These are phyloP conservation scores for Lactarius hengduanensis DNA, from an alignment of 768 basidiomycete species.

Conservation along the genomic window DNA sequence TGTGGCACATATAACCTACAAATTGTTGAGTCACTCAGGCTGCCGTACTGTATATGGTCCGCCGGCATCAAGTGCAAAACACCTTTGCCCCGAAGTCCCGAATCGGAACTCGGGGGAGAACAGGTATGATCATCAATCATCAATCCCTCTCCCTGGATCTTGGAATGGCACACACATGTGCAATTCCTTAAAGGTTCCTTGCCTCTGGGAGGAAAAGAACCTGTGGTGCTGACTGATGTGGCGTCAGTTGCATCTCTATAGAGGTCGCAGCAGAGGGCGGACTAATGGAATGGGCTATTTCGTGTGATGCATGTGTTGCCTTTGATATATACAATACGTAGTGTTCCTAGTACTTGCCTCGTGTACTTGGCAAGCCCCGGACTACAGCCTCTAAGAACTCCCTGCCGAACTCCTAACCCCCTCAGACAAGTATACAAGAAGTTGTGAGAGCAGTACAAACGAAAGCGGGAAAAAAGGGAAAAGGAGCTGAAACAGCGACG, in stretches of 20 bases:
- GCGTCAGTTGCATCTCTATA: not conserved
- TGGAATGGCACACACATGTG: not conserved
- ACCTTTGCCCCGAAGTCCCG: not conserved
- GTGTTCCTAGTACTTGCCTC: not conserved
- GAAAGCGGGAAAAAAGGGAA: not conserved
- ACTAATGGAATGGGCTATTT: not conserved
- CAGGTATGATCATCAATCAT: not conserved
- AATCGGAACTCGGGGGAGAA: not conserved
- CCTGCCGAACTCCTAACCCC: not conserved
- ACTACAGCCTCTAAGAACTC: not conserved
- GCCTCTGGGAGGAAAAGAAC: not conserved
- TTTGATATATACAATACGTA: not conserved
- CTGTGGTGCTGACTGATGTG: not conserved
- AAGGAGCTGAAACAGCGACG: not conserved
- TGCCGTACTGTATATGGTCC: too few species aligned
- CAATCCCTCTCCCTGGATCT: not conserved
- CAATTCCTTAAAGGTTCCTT: not conserved
- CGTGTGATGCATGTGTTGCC: not conserved
- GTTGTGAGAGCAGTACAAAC: not conserved
- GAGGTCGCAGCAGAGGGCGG: not conserved
- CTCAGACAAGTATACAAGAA: not conserved
- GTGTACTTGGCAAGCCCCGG: not conserved
- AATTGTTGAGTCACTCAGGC: too few species aligned
- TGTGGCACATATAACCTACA: too few species aligned
- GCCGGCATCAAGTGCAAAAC: not conserved